A percentile compares a stretch with the other conserved stretches of the same genome.
phyloP scores from a whole-genome alignment of 2,329 filamentous ascomycete genomes.

The Xenoacremonium recifei region DNA sequence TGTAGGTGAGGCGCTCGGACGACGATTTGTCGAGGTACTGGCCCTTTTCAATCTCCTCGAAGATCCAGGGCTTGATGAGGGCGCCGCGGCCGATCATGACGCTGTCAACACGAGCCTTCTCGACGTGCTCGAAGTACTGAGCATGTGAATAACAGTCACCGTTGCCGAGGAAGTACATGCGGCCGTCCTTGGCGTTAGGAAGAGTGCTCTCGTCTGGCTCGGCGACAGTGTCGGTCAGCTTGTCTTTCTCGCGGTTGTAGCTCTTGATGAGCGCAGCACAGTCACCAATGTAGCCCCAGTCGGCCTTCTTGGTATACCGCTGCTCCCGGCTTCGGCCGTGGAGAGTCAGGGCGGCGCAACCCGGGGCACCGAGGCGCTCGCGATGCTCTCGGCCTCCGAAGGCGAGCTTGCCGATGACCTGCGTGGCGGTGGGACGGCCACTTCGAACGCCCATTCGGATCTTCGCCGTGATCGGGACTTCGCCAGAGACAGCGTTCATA shows the following conservation, averaged over 20 bases:
- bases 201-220: slow-evolving; percentile 76
- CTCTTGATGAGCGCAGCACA: slow-evolving; percentile 81
- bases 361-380: slow-evolving; percentile 69
- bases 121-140: slow-evolving; percentile 79
- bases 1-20: slow-evolving; percentile 76
- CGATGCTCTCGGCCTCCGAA: slow-evolving; percentile 74
- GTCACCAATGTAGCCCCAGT: slow-evolving; percentile 93
- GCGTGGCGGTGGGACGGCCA: slow-evolving; percentile 73
- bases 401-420: slow-evolving; percentile 78
- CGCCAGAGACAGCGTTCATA: slow-evolving; percentile 91
- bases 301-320: slow-evolving; percentile 86
- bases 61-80: slow-evolving; percentile 96
- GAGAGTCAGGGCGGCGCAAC: slow-evolving; percentile 91
- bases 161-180: slow-evolving; percentile 91
- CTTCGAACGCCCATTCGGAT: slow-evolving; percentile 89
- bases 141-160: slow-evolving; percentile 93
- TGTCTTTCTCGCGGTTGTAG: slow-evolving; percentile 68
- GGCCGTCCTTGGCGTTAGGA: slow-evolving; percentile 62
- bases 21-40: slow-evolving; percentile 97
- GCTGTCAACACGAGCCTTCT: slow-evolving; percentile 79
- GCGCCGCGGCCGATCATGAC: slow-evolving; percentile 97
- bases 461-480: slow-evolving; percentile 91
- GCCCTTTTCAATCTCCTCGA: slow-evolving; percentile 88
- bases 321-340: slow-evolving; percentile 94
- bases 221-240: slow-evolving; percentile 69